phyloP scores from a whole-genome alignment of 1,284 basidiomycete genomes.

The Athelia psychrophila region DNA sequence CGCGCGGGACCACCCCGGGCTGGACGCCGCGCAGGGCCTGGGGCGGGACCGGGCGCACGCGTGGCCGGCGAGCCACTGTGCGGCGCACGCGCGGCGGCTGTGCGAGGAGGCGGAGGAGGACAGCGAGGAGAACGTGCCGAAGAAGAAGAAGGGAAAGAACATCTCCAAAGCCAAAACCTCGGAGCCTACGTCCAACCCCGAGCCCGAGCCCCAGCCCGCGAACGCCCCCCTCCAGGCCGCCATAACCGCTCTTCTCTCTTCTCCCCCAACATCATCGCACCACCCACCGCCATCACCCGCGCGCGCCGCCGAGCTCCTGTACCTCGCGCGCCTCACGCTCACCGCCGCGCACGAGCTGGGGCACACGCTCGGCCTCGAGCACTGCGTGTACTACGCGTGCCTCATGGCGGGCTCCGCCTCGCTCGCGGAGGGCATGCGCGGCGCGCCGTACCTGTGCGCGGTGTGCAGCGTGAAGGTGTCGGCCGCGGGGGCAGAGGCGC shows the following conservation, averaged over 20 bases:
- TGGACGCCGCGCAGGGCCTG: constrained; percentile 25
- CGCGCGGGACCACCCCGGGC: constrained; percentile 27
- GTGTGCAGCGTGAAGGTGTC: constrained; percentile 27
- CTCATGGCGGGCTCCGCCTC: constrained; percentile 29
- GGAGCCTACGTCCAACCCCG: too few relatives aligned
- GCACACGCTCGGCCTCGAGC: constrained; percentile 32
- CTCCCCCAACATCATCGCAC: too few relatives aligned
- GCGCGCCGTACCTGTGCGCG: constrained; percentile 32
- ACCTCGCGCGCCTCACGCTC: constrained; percentile 28
- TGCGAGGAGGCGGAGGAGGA: constrained; percentile 12
- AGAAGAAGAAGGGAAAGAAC: not conserved
- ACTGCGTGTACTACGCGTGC: constrained; percentile 33
- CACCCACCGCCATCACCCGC: too few relatives aligned
- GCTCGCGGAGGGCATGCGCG: constrained; percentile 28
- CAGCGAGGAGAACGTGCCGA: not conserved
- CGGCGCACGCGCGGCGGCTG: constrained; percentile 16
- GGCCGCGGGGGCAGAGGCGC: constrained; percentile 16
- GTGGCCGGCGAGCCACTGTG: constrained; percentile 32
- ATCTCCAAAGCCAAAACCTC: too few relatives aligned
- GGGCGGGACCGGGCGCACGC: constrained; percentile 20
- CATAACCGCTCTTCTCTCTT: too few relatives aligned
- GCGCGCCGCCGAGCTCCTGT: constrained; percentile 12
- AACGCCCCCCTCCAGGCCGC: too few relatives aligned
- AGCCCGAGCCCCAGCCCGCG: too few relatives aligned
- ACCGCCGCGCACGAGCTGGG: constrained; percentile 34